These are phyloP conservation scores for Sporothrix pallida DNA, from an alignment of 2,329 filamentous ascomycete genomes.

Conservation along the genomic window DNA sequence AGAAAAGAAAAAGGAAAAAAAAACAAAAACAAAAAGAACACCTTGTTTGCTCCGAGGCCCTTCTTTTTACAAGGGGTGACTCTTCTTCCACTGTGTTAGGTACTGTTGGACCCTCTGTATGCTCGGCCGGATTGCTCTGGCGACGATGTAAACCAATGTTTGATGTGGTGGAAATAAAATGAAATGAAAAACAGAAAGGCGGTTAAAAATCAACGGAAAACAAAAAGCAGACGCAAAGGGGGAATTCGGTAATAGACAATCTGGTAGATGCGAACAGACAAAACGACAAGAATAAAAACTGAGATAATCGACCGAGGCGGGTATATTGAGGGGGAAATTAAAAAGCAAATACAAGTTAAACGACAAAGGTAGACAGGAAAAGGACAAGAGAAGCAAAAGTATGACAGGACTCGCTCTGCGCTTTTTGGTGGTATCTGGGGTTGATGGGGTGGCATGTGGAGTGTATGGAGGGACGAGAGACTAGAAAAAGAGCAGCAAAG, in stretches of 20 bases:
- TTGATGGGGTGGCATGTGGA: not conserved
- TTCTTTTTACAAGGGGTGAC: not conserved
- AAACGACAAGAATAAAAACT: not conserved
- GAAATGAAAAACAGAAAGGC: not conserved
- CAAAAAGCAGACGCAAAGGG: not conserved
- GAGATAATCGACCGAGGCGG: constrained; percentile 17
- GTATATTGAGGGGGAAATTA: constrained; percentile 14
- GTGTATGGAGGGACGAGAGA: not conserved
- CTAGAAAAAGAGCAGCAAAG: too few relatives aligned
- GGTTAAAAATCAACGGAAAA: not conserved
- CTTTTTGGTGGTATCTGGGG: not conserved
- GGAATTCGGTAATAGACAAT: constrained; percentile 12
- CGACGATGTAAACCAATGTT: not conserved
- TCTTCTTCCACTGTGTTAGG: constrained; percentile 7
- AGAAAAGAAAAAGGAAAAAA: not conserved
- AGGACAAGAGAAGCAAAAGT: not conserved
- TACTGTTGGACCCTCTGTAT: constrained; percentile 27
- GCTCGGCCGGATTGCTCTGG: constrained; percentile 14
- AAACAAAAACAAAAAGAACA: not conserved
- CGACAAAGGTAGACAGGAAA: not conserved
- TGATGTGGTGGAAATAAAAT: not conserved
- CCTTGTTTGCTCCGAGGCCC: constrained; percentile 13
- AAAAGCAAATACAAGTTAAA: constrained; percentile 10
- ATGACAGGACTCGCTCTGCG: constrained; percentile 11
- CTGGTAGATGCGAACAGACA: constrained; percentile 19